phyloP scores from a whole-genome alignment of 2,329 filamentous ascomycete species.

The Harringtonia lauricola region DNA sequence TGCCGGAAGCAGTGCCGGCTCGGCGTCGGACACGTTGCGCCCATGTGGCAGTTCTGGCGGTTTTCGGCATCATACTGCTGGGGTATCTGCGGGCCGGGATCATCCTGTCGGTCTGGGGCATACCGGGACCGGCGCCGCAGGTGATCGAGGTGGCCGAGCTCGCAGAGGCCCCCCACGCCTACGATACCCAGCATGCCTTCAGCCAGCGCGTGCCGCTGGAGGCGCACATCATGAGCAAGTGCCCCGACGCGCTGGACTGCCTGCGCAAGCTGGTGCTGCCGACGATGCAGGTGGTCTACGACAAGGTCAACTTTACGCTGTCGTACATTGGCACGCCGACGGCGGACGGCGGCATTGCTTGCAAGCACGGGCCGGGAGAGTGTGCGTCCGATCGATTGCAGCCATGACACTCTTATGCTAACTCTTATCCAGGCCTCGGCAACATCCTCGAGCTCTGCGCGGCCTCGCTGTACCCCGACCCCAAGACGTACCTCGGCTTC shows the following conservation, averaged over 20 bases:
- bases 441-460: conserved; percentile 94
- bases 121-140: neutral
- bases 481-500: conserved; percentile 84
- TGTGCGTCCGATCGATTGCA: conserved; percentile 32
- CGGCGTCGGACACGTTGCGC: neutral
- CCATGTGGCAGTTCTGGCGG: too few relatives aligned
- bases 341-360: conserved; percentile 71
- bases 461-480: conserved; percentile 67
- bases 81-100: too few relatives aligned
- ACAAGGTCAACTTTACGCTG: conserved; percentile 83
- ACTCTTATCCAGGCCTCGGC: conserved; percentile 51
- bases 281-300: conserved; percentile 67
- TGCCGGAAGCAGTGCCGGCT: neutral
- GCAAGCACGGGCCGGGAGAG: conserved; percentile 81
- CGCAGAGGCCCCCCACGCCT: too few relatives aligned
- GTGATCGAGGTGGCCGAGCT: too few relatives aligned
- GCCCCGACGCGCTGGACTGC: conserved; percentile 81
- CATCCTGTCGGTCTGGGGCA: too few relatives aligned
- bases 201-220: conserved; percentile 58
- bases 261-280: conserved; percentile 72
- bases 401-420: too few relatives aligned
- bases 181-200: too few relatives aligned
- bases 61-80: too few relatives aligned
- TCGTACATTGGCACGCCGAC: conserved; percentile 78
- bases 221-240: conserved; percentile 96